These are phyloP conservation scores for Myotisia sp. DNA, from an alignment of 2,329 filamentous ascomycete genomes.

Conservation along the genomic window DNA sequence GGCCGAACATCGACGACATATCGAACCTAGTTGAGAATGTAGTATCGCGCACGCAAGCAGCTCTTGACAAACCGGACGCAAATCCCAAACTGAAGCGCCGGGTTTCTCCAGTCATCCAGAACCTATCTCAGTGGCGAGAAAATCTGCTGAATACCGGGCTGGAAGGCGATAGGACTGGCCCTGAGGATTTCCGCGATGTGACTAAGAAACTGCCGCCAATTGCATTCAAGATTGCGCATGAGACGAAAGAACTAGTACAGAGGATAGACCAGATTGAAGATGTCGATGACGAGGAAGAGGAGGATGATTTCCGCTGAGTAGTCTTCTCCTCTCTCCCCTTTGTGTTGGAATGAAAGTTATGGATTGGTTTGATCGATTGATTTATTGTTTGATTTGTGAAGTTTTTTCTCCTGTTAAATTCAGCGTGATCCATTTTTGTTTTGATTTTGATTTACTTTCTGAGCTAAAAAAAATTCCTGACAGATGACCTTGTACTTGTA, in stretches of 20 bases:
- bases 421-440: no score
- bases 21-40: constrained; percentile 56
- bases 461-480: no score
- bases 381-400: no score
- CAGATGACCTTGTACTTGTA: no score
- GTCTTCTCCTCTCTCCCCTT: constrained; percentile 1
- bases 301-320: constrained; percentile 27
- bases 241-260: constrained; percentile 59
- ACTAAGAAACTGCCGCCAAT: constrained; percentile 62
- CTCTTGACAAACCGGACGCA: constrained; percentile 35
- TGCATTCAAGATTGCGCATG: constrained; percentile 72
- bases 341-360: no score
- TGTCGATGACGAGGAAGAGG: constrained; percentile 19
- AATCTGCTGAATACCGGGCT: constrained; percentile 50
- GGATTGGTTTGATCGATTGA: no score
- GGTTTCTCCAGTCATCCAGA: constrained; percentile 27
- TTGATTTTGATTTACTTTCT: no score
- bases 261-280: constrained; percentile 30
- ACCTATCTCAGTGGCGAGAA: constrained; percentile 48
- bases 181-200: constrained; percentile 40
- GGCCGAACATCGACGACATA: constrained; percentile 56
- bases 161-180: constrained; percentile 41
- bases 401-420: no score
- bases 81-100: constrained; percentile 37
- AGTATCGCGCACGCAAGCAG: constrained; percentile 48